phyloP scores from a whole-genome alignment of 257 asterid species.

The Knoxia roxburghii region DNA sequence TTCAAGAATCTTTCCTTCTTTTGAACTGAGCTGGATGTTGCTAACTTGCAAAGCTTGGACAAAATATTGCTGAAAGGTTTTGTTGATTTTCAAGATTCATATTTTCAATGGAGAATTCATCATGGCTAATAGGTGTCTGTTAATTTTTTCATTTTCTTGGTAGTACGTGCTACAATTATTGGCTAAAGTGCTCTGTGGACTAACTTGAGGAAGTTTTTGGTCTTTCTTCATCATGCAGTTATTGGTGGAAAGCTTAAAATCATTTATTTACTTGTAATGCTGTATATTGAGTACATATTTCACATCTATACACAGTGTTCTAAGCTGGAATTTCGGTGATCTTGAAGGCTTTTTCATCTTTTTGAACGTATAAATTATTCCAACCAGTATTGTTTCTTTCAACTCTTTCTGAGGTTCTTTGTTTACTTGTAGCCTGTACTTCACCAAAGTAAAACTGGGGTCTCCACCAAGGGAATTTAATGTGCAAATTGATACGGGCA shows the following conservation, averaged over 20 bases:
- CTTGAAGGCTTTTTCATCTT: not conserved
- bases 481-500: constrained; percentile 94
- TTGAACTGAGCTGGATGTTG: not conserved
- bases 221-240: not conserved
- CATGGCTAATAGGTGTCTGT: not conserved
- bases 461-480: constrained; percentile 84
- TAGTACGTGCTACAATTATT: not conserved
- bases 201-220: not conserved
- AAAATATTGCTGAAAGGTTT: not conserved
- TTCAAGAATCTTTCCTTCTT: not conserved
- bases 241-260: not conserved
- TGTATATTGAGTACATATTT: not conserved
- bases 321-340: not conserved
- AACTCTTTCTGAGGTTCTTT: constrained; percentile 11
- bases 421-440: constrained; percentile 60
- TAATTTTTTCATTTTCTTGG: not conserved
- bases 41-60: not conserved
- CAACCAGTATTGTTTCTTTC: not conserved
- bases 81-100: not conserved
- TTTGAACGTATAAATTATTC: not conserved
- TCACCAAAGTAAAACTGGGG: constrained; percentile 79
- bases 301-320: not conserved
- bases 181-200: not conserved
- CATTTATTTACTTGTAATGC: not conserved
- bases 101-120: not conserved